Conservation (phyloP, 208 protist species). For the Acanthamoeba triangularis region DNA sequence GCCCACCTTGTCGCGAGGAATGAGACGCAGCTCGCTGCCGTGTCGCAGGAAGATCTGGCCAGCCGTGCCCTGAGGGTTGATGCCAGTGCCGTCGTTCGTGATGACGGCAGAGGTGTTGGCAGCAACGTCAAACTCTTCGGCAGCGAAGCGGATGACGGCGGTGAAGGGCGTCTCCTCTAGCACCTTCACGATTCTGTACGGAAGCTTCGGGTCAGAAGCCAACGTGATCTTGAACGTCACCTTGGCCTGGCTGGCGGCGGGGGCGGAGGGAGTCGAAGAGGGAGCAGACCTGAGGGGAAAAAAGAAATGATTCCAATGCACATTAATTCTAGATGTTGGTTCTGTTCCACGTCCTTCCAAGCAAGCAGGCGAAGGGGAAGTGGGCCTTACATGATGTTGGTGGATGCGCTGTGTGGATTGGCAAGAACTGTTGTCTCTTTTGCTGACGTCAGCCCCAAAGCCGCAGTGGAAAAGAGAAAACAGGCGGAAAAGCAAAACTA, state of each 20-base stretch:
- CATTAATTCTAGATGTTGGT: background rate
- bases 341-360: background rate
- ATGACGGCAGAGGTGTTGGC: conserved; percentile 86
- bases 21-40: conserved; percentile 96
- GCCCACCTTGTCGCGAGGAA: conserved; percentile 96
- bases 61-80: conserved; percentile 96
- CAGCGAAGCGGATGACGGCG: conserved; percentile 96
- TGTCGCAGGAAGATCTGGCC: conserved; percentile 95
- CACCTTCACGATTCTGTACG: conserved; percentile 94
- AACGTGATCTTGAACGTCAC: conserved; percentile 92
- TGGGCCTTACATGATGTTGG: background rate
- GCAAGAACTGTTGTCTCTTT: background rate
- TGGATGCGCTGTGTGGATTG: background rate
- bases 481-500: background rate
- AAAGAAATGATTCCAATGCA: background rate
- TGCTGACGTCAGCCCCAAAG: background rate
- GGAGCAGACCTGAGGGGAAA: background rate
- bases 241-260: conserved; percentile 74
- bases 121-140: conserved; percentile 93
- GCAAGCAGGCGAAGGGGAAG: background rate
- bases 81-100: conserved; percentile 95
- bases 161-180: conserved; percentile 97
- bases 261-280: background rate
- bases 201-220: conserved; percentile 92
- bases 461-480: background rate